Conservation (phyloP, 306 rosid genomes). For the Begonia loranthoides region DNA sequence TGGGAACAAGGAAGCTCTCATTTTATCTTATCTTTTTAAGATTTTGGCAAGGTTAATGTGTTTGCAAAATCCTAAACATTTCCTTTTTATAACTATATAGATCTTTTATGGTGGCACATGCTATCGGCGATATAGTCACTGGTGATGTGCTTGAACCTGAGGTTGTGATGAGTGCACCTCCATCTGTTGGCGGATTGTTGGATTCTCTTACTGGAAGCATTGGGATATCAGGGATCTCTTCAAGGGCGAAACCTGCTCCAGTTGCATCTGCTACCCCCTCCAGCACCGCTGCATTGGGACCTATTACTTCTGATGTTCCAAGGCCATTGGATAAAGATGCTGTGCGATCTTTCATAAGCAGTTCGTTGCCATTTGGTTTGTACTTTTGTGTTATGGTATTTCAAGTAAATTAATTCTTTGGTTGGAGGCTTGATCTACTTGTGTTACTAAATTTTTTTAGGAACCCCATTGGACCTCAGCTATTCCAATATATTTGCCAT, state of each 20-base stretch:
- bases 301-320: conserved; percentile 45
- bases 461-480: conserved; percentile 90
- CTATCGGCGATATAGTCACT: conserved; percentile 72
- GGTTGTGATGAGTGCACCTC: conserved; percentile 55
- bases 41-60: too few species aligned
- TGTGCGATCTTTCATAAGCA: conserved; percentile 70
- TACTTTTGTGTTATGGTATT: conserved; percentile 58
- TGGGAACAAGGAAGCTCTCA: too few species aligned
- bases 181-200: conserved; percentile 91
- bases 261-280: conserved; percentile 46
- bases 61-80: too few species aligned
- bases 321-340: conserved; percentile 82
- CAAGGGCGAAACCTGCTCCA: conserved; percentile 77
- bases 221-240: conserved; percentile 70
- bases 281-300: conserved; percentile 36
- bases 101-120: conserved; percentile 82
- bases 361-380: conserved; percentile 99
- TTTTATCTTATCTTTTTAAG: too few species aligned
- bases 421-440: conserved; percentile 8
- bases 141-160: conserved; percentile 78
- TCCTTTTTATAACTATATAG: conserved; percentile 22
- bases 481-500: conserved; percentile 56
- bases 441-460: conserved; percentile 24
- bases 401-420: conserved; percentile 27
- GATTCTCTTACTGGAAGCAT: conserved; percentile 89